These are phyloP conservation scores for Acanthamoeba castellanii DNA, from an alignment of 208 protist species.

Conservation along the genomic window DNA sequence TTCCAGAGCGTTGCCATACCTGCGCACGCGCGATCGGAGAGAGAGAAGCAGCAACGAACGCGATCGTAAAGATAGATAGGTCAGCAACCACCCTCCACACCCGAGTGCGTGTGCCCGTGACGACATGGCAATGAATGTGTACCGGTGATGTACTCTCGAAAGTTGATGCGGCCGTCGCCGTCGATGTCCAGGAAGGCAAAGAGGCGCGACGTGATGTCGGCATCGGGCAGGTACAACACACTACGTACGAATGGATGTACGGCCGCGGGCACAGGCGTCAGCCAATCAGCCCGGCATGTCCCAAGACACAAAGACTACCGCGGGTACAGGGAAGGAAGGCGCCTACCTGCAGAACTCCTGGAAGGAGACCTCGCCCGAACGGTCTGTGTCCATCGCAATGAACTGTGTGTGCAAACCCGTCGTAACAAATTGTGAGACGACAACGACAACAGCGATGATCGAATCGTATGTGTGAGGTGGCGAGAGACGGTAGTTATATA, in stretches of 20 bases:
- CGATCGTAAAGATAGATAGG: no score
- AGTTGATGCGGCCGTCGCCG: neutral
- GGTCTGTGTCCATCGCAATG: conserved; percentile 25
- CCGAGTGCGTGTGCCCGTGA: neutral
- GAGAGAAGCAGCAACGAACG: neutral
- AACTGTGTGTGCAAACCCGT: neutral
- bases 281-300: neutral
- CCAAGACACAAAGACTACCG: neutral
- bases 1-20: neutral
- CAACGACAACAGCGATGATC: no score
- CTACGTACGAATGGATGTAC: neutral
- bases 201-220: neutral
- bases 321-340: neutral
- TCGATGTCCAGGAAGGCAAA: conserved; percentile 31
- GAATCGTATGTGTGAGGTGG: no score
- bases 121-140: neutral
- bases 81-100: no score
- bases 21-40: neutral
- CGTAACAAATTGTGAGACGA: neutral
- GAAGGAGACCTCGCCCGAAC: conserved; percentile 1
- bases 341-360: neutral
- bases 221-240: conserved; percentile 7
- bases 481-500: no score
- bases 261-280: neutral
- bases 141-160: conserved; percentile 60